phyloP scores from a whole-genome alignment of 129 eudicot species.

The Flaveria sonorensis region DNA sequence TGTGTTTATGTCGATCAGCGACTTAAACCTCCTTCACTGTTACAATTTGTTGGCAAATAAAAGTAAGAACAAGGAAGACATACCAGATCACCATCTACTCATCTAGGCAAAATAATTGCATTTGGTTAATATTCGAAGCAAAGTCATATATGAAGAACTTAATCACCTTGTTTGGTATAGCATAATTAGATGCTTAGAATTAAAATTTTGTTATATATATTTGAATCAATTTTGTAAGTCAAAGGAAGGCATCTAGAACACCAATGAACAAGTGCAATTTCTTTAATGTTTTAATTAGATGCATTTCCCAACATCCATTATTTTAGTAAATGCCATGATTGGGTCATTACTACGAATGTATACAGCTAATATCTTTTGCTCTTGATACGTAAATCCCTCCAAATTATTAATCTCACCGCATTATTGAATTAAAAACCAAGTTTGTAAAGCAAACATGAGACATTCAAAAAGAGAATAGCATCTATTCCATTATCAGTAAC shows the following conservation, averaged over 20 bases:
- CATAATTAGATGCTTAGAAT: slow-evolving; percentile 17
- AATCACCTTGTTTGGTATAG: not conserved
- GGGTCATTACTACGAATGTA: slow-evolving; percentile 30
- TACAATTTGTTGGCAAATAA: not conserved
- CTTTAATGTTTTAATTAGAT: slow-evolving; percentile 25
- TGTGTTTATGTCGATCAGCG: not conserved
- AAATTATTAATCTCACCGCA: slow-evolving; percentile 29
- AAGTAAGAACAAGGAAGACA: not conserved
- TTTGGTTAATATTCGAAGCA: slow-evolving; percentile 14
- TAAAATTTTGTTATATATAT: not conserved
- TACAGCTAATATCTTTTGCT: slow-evolving; percentile 37
- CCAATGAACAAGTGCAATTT: slow-evolving; percentile 16
- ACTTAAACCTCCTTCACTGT: not conserved
- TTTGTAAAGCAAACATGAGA: slow-evolving; percentile 40
- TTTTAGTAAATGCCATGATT: slow-evolving; percentile 30
- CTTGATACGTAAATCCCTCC: slow-evolving; percentile 26
- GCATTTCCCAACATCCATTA: slow-evolving; percentile 36
- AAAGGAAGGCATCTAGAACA: slow-evolving; percentile 16
- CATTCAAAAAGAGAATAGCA: slow-evolving; percentile 40
- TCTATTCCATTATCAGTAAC: slow-evolving; percentile 41
- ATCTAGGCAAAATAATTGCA: slow-evolving; percentile 2
- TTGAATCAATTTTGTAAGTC: slow-evolving; percentile 8
- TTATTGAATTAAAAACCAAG: slow-evolving; percentile 28
- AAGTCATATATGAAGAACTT: slow-evolving; percentile 8
- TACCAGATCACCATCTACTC: not conserved